These are phyloP conservation scores for Boletellus ananas DNA, from an alignment of 768 basidiomycete species.

Conservation along the genomic window DNA sequence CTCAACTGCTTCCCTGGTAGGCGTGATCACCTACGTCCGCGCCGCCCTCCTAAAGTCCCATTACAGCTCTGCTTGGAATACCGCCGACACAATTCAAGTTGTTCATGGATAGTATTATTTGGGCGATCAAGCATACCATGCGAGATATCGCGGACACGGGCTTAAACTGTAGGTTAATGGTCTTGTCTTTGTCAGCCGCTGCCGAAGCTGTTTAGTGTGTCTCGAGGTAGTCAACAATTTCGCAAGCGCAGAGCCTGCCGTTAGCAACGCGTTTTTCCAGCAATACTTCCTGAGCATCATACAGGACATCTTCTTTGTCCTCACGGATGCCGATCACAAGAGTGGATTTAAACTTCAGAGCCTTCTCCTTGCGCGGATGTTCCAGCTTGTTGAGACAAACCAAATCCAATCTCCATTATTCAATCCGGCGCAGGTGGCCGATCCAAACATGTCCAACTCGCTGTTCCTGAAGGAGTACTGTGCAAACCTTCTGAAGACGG, in stretches of 20 bases:
- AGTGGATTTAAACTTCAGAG: slow-evolving; percentile 97
- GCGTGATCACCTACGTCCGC: slow-evolving; percentile 15
- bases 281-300: slow-evolving; percentile 91
- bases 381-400: slow-evolving; percentile 85
- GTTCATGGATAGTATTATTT: slow-evolving; percentile 96
- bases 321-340: slow-evolving; percentile 98
- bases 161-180: slow-evolving; percentile 52
- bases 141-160: slow-evolving; percentile 95
- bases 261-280: slow-evolving; percentile 93
- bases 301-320: slow-evolving; percentile 94
- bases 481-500: slow-evolving; percentile 77
- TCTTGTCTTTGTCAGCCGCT: neutral
- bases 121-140: slow-evolving; percentile 99
- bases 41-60: neutral
- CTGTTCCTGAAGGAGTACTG: slow-evolving; percentile 82
- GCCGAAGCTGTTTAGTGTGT: slow-evolving; percentile 54
- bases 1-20: slow-evolving; percentile 91
- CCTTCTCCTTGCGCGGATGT: slow-evolving; percentile 86
- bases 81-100: slow-evolving; percentile 95
- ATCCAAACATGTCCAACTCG: slow-evolving; percentile 72
- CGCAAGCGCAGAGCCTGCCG: slow-evolving; percentile 68
- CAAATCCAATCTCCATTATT: slow-evolving; percentile 79
- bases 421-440: slow-evolving; percentile 68
- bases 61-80: slow-evolving; percentile 67
- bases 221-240: slow-evolving; percentile 96